Evolutionary conservation across 2,329 filamentous ascomycete species (phyloP).

Genomic region (Chaetomium sp.): DNA sequence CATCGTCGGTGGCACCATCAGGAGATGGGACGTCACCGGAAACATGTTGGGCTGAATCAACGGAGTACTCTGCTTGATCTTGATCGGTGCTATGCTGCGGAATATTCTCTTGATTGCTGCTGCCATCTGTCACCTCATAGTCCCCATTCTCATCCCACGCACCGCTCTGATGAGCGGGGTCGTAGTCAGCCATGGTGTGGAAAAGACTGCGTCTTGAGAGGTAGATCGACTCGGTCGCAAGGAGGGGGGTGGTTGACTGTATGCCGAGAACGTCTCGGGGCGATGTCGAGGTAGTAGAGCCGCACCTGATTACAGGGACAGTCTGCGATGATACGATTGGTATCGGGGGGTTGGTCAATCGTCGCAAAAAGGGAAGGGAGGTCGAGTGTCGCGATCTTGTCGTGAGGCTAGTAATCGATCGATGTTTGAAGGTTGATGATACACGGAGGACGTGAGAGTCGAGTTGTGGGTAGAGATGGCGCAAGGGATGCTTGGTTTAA

Average conservation of each 20-base stretch:
- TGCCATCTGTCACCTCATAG: conserved; percentile 58
- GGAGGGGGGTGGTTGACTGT: background rate
- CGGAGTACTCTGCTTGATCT: conserved; percentile 50
- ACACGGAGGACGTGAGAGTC: background rate
- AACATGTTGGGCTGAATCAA: conserved; percentile 50
- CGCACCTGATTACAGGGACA: background rate
- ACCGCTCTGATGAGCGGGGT: conserved; percentile 40
- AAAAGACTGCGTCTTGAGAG: conserved; percentile 1
- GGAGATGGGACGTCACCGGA: conserved; percentile 52
- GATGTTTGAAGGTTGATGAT: background rate
- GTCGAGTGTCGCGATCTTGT: background rate
- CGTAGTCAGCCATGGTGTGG: conserved; percentile 37
- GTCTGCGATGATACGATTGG: background rate
- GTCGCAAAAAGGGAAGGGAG: background rate
- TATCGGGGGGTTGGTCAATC: background rate
- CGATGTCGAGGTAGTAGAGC: conserved; percentile 3
- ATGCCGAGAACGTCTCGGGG: background rate
- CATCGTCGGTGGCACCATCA: conserved; percentile 53
- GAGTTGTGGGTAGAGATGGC: background rate
- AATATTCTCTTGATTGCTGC: conserved; percentile 53
- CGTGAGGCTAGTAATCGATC: background rate
- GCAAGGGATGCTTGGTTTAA: background rate
- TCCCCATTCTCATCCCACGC: conserved; percentile 57
- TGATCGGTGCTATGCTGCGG: conserved; percentile 58
- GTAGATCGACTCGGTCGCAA: conserved; percentile 9